Percentiles rank a stretch among this genome's conserved stretches.
These are phyloP conservation scores for Cubamyces sp. DNA, from an alignment of 768 basidiomycete species.

Conservation along the genomic window DNA sequence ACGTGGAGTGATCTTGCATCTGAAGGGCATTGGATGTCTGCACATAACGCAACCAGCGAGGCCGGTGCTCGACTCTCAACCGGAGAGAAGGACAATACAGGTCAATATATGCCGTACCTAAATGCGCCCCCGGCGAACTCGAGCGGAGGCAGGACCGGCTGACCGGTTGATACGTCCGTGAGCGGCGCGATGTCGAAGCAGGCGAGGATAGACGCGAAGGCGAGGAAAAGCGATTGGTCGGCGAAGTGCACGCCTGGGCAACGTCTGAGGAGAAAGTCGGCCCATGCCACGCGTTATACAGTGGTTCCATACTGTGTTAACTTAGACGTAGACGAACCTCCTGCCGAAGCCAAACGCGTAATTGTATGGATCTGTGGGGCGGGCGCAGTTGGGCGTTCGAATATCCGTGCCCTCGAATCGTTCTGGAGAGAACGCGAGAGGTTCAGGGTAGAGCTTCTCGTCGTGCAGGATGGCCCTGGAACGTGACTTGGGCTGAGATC, in stretches of 20 bases:
- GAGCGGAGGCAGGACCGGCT: slow-evolving; percentile 1
- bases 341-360: slow-evolving; percentile 26
- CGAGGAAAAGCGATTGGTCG: slow-evolving; percentile 24
- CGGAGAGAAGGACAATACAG: not conserved
- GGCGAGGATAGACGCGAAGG: slow-evolving; percentile 22
- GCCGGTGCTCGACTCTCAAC: slow-evolving; percentile 1
- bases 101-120: slow-evolving; percentile 1
- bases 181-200: slow-evolving; percentile 26
- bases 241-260: slow-evolving; percentile 31
- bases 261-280: slow-evolving; percentile 8
- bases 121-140: slow-evolving; percentile 11
- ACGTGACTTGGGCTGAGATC: not conserved
- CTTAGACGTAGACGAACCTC: slow-evolving; percentile 1
- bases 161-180: slow-evolving; percentile 10
- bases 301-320: not conserved
- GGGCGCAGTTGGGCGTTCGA: not conserved
- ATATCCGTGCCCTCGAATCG: not conserved
- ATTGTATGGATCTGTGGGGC: slow-evolving; percentile 2
- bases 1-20: slow-evolving; percentile 51
- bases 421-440: slow-evolving; percentile 14
- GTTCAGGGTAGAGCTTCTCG: slow-evolving; percentile 16
- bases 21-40: slow-evolving; percentile 45
- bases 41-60: not conserved
- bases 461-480: slow-evolving; percentile 23
- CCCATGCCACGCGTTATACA: too few species aligned